Evolutionary conservation across 345 rosid species (phyloP), one percentile per base, ranked within the genome.

Genomic region (Heritiera fomes): DNA sequence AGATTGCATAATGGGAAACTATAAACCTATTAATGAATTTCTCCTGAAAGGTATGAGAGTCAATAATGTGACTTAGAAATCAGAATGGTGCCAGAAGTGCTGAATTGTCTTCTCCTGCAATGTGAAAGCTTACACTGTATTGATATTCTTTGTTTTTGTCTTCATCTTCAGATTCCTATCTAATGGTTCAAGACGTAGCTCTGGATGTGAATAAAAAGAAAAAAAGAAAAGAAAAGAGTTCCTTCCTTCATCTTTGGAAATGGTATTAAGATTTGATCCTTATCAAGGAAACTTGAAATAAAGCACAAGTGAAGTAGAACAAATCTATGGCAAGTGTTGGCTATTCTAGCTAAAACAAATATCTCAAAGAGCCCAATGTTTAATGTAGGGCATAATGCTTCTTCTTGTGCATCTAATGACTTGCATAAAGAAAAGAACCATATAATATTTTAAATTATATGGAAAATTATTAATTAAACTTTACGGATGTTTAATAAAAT

Each of bases 391-490:
- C 52, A 7, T 47, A 47, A 47, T 23, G 52, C 14, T 61, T 61
- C 52, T 43, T 41, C 17, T 67, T 43, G 6, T 67, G 49, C 14
- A 41, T 41, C 32, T n/a, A 66, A 13, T 63, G 45, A 8, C 68
- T 34, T 63, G 45, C 45, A 63, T 34, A 14, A 34, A 17, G 10
- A 34, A 64, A 64, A 7, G 5, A 64, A 64, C 46, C 23, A 4
- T 17, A 43, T 67, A 67, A n/a, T 11, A 49, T 67, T 67, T 43
- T 41, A 64, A 64, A 38, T 65, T 38, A 41, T 66, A 66, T 66
- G 52, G 32, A 13, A 67, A 18, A 41, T 43, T 41, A 41, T 66
- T 67, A 17, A 66, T 18, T 43, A 67, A 67, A 67, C 32, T 67
- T 67, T 0, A n/a, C 12, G 11, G 71, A n/a, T 18, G 52, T n/a